Percentiles rank a stretch among this genome's conserved stretches.
These are phyloP conservation scores for Myriosclerotinia duriaeana DNA, from an alignment of 2,329 filamentous ascomycete species.

Conservation along the genomic window DNA sequence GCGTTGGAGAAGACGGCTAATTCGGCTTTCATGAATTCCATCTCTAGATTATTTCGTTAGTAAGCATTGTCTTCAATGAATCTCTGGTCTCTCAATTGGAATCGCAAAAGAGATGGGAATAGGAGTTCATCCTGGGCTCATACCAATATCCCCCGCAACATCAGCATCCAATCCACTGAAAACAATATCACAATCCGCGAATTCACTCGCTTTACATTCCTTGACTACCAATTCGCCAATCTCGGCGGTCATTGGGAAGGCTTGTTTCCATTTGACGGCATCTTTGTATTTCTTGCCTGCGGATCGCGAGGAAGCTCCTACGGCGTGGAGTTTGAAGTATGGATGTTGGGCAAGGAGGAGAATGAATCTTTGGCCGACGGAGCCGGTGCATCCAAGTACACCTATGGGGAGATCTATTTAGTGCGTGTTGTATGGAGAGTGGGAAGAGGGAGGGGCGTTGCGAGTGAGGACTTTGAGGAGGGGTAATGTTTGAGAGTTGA, in stretches of 20 bases:
- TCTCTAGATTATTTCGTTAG: constrained; percentile 56
- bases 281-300: constrained; percentile 93
- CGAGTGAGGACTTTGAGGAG: constrained; percentile 9
- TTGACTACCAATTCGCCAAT: constrained; percentile 80
- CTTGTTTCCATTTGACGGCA: constrained; percentile 94
- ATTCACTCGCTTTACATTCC: constrained; percentile 79
- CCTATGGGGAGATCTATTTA: constrained; percentile 45
- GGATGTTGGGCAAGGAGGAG: constrained; percentile 87
- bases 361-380: constrained; percentile 93
- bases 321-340: constrained; percentile 78
- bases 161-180: constrained; percentile 92
- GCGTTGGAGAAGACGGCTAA: constrained; percentile 95
- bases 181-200: constrained; percentile 86
- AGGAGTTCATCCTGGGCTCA: constrained; percentile 35
- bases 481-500: constrained; percentile 24
- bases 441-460: neutral
- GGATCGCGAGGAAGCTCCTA: constrained; percentile 85
- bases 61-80: neutral
- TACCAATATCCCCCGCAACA: constrained; percentile 88
- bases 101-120: constrained; percentile 4
- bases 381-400: constrained; percentile 89
- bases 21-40: constrained; percentile 84
- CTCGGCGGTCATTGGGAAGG: constrained; percentile 71
- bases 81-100: neutral
- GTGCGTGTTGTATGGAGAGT: neutral